Conservation (phyloP, 768 basidiomycete genomes). For the Serendipita indica region DNA sequence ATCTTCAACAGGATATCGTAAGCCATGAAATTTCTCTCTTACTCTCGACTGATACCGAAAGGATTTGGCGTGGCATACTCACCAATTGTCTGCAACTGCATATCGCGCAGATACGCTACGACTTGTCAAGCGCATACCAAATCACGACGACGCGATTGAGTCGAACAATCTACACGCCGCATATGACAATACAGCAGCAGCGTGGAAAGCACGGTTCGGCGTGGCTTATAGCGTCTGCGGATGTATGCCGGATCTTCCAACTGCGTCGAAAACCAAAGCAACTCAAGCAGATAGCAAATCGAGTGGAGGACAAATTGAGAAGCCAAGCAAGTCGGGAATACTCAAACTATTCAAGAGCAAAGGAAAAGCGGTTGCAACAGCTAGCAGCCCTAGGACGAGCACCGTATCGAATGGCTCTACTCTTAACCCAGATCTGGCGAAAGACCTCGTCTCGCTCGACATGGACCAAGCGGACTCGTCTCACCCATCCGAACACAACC, state of each 20-base stretch:
- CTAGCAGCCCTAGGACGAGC: too few relatives aligned
- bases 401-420: too few relatives aligned
- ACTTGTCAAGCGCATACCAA: not conserved
- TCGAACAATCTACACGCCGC: not conserved
- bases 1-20: not conserved
- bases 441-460: not conserved
- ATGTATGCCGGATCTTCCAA: not conserved
- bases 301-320: not conserved
- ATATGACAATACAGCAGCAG: not conserved
- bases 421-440: not conserved
- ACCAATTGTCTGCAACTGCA: conserved; percentile 12
- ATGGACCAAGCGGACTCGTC: not conserved
- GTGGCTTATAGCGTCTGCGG: conserved; percentile 1
- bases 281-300: not conserved
- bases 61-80: conserved; percentile 16
- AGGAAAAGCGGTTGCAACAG: not conserved
- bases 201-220: conserved; percentile 2
- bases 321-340: too few relatives aligned
- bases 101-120: conserved; percentile 9
- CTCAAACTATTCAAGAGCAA: not conserved
- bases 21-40: not conserved
- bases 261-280: not conserved
- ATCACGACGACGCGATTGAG: conserved; percentile 2
- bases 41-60: not conserved
- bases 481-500: not conserved